These are phyloP conservation scores for Acmispon strigosus DNA, from an alignment of 306 rosid genomes.

Conservation along the genomic window DNA sequence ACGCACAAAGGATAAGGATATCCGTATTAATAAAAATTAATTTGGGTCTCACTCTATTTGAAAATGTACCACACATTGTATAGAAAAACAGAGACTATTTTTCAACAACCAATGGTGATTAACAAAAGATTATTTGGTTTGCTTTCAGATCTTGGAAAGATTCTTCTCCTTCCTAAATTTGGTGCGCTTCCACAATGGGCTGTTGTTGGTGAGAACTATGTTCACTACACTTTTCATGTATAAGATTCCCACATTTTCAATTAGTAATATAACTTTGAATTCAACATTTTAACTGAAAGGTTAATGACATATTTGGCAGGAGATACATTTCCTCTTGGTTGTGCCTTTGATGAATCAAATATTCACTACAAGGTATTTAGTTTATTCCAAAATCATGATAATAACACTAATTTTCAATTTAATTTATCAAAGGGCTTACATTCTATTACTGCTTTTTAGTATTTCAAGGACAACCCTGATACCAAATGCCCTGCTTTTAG, in stretches of 20 bases:
- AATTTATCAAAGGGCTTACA: not conserved
- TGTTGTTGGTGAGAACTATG: conserved; percentile 34
- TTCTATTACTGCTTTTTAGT: conserved; percentile 10
- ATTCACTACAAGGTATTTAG: conserved; percentile 31
- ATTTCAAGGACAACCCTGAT: conserved; percentile 37
- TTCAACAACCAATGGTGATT: not conserved
- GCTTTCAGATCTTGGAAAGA: conserved; percentile 43
- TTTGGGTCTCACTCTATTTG: not conserved
- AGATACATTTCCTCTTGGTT: conserved; percentile 39
- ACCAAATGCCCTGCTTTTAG: not conserved
- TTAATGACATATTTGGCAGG: conserved; percentile 22
- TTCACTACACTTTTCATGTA: not conserved
- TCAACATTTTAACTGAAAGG: conserved; percentile 2
- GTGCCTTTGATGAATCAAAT: conserved; percentile 35
- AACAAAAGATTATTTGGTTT: not conserved
- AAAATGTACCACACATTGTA: no score
- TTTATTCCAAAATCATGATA: not conserved
- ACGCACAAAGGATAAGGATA: no score
- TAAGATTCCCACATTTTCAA: no score
- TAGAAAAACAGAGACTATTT: not conserved
- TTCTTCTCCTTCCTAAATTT: conserved; percentile 30
- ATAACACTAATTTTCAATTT: not conserved
- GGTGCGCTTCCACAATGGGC: conserved; percentile 50
- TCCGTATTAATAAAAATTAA: no score
- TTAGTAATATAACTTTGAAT: not conserved